These are phyloP conservation scores for Neurospora sp. DNA, from an alignment of 495 filamentous ascomycete species.

Conservation along the genomic window DNA sequence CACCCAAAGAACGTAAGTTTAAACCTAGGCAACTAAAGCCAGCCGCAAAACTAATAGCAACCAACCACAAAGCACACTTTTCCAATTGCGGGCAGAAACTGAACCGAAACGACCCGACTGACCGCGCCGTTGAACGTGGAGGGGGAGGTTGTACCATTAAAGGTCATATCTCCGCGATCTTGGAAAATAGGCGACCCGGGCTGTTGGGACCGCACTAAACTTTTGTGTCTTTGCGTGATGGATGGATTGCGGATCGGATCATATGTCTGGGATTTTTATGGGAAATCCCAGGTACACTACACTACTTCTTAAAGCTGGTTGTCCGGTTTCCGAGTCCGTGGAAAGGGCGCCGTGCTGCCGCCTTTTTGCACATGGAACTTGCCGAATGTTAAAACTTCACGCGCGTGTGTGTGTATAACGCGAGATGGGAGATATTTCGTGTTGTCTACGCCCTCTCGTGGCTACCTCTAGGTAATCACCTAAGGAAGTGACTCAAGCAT, in stretches of 20 bases:
- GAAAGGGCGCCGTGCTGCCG: background rate
- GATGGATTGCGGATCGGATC: background rate
- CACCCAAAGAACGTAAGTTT: background rate
- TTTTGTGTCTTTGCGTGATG: background rate
- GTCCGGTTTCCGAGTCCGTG: too few relatives aligned
- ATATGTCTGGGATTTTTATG: background rate
- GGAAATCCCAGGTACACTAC: background rate
- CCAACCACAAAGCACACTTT: background rate
- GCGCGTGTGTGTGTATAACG: background rate
- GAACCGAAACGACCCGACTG: background rate
- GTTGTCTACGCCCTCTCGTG: background rate
- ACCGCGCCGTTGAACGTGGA: background rate
- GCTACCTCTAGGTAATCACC: background rate
- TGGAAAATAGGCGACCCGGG: background rate
- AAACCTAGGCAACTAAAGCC: background rate
- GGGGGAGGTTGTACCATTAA: background rate
- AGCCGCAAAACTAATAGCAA: background rate
- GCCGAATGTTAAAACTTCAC: background rate
- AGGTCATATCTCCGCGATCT: background rate
- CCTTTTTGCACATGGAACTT: background rate
- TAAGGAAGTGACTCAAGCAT: background rate
- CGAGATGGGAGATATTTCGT: background rate
- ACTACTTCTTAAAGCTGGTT: too few relatives aligned
- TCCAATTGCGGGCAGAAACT: background rate
- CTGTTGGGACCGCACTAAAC: background rate